Evolutionary conservation across 2,329 filamentous ascomycete genomes (phyloP), one percentile per base, ranked within the genome.

Genomic region (Monilinia vaccinii-corymbosi): DNA sequence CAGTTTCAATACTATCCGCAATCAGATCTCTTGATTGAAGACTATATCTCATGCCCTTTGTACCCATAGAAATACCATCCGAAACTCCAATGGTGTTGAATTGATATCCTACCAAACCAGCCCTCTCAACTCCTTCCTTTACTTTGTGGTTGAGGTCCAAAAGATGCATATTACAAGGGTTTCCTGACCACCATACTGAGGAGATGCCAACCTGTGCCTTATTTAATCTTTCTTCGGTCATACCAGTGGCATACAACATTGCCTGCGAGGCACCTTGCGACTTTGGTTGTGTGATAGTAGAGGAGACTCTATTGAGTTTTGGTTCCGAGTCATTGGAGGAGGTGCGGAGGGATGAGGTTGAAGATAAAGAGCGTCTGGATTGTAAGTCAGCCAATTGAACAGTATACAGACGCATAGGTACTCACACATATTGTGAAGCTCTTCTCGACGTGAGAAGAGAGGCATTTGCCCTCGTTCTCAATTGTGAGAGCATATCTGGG

Each of bases 61-160:
- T 99, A 56, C 94, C 94, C 94, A 99, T 99, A 69, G 91, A 96
- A 70, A 99, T 99, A 61, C 85, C 94, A 74, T 99, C 94, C 65
- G 91, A 96, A 67, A 99, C 95, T 71, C 94, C 94, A 71, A 99
- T 90, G 62, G 95, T 99, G 80, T 99, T 99, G 84, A 99, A 99
- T 74, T 97, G 92, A 81, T 95, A 96, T 64, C 91, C 91, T 62
- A 96, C 81, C 63, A 99, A 80, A 25, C 91, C 89, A 34, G 91
- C 89, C 69, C 87, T 79, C 68, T 85, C 77, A 36, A 89, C 87
- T 63, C 86, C 84, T 71, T 88, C 82, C 67, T 83, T 86, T 25
- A 73, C 71, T 45, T 65, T 64, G 61, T 72, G 61, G 63, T 69
- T 72, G 59, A 99, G 83, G 71, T 95, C 89, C 75, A 99, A 81